Evolutionary conservation across 75 land plant genomes (phyloP).

Genomic region (Picea glauca): DNA sequence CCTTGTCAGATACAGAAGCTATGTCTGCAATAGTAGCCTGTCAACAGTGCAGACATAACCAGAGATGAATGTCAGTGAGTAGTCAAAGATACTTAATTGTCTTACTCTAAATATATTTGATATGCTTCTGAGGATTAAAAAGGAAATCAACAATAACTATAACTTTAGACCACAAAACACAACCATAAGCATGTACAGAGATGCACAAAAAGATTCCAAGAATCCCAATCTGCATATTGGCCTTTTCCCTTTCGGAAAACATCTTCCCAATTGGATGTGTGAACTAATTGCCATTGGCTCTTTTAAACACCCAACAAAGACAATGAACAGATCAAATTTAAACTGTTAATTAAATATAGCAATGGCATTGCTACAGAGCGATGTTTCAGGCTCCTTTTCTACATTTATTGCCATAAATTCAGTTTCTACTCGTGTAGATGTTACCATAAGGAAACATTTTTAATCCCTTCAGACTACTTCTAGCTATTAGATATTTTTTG

Average conservation of each 20-base stretch:
- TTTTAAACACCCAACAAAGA: no score
- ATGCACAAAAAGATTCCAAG: constrained; percentile 8
- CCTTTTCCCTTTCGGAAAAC: background rate
- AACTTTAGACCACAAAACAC: background rate
- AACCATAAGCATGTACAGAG: background rate
- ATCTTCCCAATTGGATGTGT: no score
- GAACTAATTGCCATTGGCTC: no score
- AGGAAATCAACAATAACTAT: background rate
- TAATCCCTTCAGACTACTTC: no score
- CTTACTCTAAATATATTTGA: background rate
- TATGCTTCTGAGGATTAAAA: background rate
- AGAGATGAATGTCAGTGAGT: background rate
- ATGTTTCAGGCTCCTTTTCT: no score
- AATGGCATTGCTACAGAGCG: no score
- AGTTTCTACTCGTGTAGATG: no score
- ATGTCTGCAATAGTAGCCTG: constrained; percentile 77
- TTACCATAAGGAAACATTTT: no score
- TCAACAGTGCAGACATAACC: background rate
- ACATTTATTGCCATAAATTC: no score
- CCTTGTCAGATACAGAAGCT: constrained; percentile 75
- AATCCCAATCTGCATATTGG: background rate
- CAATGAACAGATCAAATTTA: no score
- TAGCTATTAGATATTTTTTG: no score
- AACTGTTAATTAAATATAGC: no score
- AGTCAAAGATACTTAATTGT: background rate